Conservation (phyloP, 176 grass and related monocot genomes). For the Tillandsia fasciculata region DNA sequence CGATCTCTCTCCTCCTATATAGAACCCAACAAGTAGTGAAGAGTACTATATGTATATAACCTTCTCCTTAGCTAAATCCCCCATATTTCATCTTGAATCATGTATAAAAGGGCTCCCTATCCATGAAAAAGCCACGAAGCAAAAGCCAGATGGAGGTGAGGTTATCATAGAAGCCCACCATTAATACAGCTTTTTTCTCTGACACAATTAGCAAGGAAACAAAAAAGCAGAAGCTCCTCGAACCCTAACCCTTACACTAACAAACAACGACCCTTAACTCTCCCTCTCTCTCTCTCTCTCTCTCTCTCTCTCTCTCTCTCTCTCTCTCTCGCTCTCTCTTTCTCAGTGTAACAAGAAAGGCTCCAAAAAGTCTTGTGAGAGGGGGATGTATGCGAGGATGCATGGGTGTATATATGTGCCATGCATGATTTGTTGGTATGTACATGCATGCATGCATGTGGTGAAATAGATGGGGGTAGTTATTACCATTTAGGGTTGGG, state of each 20-base stretch:
- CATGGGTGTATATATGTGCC: too few species aligned
- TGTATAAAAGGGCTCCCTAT: too few species aligned
- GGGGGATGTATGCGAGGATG: too few species aligned
- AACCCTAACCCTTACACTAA: not conserved
- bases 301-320: not conserved
- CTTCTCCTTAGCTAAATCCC: too few species aligned
- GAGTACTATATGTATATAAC: too few species aligned
- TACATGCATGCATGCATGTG: not conserved
- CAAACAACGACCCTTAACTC: not conserved
- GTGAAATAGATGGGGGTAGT: not conserved
- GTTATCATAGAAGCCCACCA: slow-evolving; percentile 1
- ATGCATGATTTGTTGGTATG: too few species aligned
- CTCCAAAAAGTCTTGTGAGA: not conserved
- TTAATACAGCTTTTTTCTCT: not conserved
- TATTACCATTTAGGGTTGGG: not conserved
- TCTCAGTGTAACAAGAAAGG: too few species aligned
- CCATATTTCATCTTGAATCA: too few species aligned
- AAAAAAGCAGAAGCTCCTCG: not conserved
- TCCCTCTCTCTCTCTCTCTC: not conserved
- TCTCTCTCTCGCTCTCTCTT: not conserved
- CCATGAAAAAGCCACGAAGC: not conserved
- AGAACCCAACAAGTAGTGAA: too few species aligned
- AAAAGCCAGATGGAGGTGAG: not conserved
- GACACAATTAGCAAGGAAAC: not conserved
- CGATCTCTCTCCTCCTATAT: too few species aligned